A percentile compares a stretch with the other conserved stretches of the same genome.
phyloP scores from a whole-genome alignment of 768 basidiomycete species.

The Tylopilus subfusipes region DNA sequence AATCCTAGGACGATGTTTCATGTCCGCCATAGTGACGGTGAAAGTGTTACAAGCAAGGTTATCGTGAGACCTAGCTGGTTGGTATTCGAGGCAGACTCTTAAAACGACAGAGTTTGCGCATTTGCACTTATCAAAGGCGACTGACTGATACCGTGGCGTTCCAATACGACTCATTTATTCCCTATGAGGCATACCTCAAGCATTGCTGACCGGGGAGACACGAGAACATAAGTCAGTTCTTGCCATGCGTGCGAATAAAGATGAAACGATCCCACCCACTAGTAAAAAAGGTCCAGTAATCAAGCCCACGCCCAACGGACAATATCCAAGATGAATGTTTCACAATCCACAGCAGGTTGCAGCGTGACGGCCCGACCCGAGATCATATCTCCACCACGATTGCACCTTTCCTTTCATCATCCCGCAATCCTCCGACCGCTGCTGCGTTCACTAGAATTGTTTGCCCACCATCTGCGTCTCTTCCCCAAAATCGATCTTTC shows the following conservation, averaged over 20 bases:
- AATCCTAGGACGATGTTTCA: not conserved
- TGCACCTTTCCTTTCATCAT: slow-evolving; percentile 8
- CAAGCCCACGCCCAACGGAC: not conserved
- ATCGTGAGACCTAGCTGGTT: not conserved
- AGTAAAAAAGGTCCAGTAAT: not conserved
- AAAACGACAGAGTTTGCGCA: not conserved
- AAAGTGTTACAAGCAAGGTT: not conserved
- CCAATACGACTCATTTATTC: not conserved
- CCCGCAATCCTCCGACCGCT: slow-evolving; percentile 1
- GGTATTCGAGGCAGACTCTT: not conserved
- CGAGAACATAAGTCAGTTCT: not conserved
- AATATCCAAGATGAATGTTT: not conserved
- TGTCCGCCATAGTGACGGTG: not conserved
- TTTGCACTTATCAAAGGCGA: too few species aligned
- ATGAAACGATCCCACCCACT: not conserved
- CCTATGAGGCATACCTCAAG: not conserved
- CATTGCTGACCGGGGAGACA: not conserved
- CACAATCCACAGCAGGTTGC: not conserved
- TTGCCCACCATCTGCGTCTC: not conserved
- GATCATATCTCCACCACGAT: not conserved
- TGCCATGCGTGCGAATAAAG: not conserved
- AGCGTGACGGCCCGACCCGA: not conserved
- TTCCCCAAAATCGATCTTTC: not conserved
- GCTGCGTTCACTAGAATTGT: slow-evolving; percentile 8
- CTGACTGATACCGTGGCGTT: too few species aligned